Conservation (phyloP, 106 monocot species). For the Dendrobium officinale region DNA sequence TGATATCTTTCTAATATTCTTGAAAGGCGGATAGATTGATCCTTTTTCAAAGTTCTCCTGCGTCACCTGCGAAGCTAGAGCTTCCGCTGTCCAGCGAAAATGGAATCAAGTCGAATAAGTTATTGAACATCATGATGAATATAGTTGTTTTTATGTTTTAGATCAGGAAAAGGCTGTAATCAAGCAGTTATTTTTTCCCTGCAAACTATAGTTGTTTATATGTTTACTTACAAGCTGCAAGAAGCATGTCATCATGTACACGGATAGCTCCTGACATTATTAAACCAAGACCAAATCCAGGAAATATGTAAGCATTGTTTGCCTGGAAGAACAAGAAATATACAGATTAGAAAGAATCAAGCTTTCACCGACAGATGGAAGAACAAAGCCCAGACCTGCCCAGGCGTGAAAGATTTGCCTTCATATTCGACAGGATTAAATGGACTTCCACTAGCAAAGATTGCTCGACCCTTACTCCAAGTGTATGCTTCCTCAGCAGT, state of each 20-base stretch:
- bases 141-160: background rate
- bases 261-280: slow-evolving; percentile 85
- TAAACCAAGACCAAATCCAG: slow-evolving; percentile 85
- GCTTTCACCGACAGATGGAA: background rate
- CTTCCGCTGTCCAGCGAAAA: slow-evolving; percentile 53
- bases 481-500: slow-evolving; percentile 74
- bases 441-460: slow-evolving; percentile 87
- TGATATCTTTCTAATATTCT: slow-evolving; percentile 70
- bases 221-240: slow-evolving; percentile 44
- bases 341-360: background rate
- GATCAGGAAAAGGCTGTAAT: background rate
- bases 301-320: slow-evolving; percentile 92
- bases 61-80: slow-evolving; percentile 61
- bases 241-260: slow-evolving; percentile 94
- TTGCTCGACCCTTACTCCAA: slow-evolving; percentile 68
- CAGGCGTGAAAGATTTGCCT: slow-evolving; percentile 43
- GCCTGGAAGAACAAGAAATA: slow-evolving; percentile 22
- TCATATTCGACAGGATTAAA: slow-evolving; percentile 64
- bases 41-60: slow-evolving; percentile 57
- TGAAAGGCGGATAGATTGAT: slow-evolving; percentile 71
- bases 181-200: background rate
- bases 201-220: background rate
- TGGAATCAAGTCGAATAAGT: background rate
- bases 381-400: slow-evolving; percentile 40
- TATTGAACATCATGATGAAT: background rate